phyloP scores from a whole-genome alignment of 306 rosid genomes.

The Malus fusca region DNA sequence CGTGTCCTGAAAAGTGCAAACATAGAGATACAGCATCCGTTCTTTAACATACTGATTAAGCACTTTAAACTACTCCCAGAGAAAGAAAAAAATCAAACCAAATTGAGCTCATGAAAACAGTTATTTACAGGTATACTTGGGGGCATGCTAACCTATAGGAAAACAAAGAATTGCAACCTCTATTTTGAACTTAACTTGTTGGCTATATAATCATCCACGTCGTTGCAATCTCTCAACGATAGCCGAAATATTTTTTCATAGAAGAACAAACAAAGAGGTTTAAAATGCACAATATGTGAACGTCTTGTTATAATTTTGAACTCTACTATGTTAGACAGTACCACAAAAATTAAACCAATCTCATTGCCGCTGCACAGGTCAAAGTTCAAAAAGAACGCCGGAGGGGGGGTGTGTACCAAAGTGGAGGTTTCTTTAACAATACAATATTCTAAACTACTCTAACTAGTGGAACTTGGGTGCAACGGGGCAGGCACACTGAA shows the following conservation, averaged over 20 bases:
- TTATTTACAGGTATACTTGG: no score
- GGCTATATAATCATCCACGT: background rate
- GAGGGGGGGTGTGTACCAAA: no score
- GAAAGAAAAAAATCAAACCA: no score
- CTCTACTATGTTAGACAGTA: background rate
- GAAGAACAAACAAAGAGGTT: background rate
- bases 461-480: no score
- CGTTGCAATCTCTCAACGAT: background rate
- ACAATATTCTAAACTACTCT: no score
- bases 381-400: background rate
- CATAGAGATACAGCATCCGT: background rate
- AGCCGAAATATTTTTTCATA: background rate
- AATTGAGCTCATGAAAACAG: no score
- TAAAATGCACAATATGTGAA: background rate
- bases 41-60: no score
- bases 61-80: no score
- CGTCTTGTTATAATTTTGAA: background rate
- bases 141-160: no score
- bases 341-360: background rate
- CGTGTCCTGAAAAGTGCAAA: conserved; percentile 37
- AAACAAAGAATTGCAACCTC: no score
- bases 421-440: no score
- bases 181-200: background rate
- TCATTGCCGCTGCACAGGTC: background rate
- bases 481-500: no score